Base-by-base conservation (phyloP, 495 filamentous ascomycete genomes). In the Daldinia concentrica region DNA sequence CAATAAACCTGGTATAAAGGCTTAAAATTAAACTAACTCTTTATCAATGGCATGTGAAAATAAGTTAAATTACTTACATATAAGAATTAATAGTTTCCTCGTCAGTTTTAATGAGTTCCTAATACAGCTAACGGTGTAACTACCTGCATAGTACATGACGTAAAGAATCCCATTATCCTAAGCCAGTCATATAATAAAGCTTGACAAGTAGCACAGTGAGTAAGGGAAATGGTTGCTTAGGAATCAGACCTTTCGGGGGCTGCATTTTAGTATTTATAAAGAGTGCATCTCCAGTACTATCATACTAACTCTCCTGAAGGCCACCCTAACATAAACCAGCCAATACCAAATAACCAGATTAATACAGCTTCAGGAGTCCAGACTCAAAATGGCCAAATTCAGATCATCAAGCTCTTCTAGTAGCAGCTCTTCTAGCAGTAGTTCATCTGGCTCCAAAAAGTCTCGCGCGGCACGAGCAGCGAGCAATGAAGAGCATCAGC, bases 391-490 rank as follows among this genome's bases (percentile, higher is more conserved):
- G 66, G 7, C 60, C 6, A 15, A 30, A 14, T 62, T 51, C 0
- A 51, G 39, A n/a, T 59, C 41, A 1, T 66, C 63, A 4, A 58
- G 66, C 58, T 68, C 65, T 17, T 68, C 58, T 17, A 58, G 60
- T 41, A 65, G 41, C 50, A 65, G 41, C 8, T 52, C 50, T 27
- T 54, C 50, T 14, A 64, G 62, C 15, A 64, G 61, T 22, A 67
- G 45, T 26, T 60, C 55, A 11, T 66, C 63, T 22, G 30, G 45
- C 15, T 54, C 43, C 1, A 8, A 34, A 11, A 39, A 24, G 17
- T 24, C 17, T 37, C 12, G 6, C 24, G 6, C 37, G 6, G 22
- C 0, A 2, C 45, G n/a, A 8, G 24, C 22, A 60, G 8, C 29
- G 4, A 50, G 6, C 27, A 29, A 30, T 17, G 17, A 3, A 15